Percentiles rank a stretch among this genome's conserved stretches.
Conservation (phyloP, 148 eudicot species). For the Dianthus caryophyllus region DNA sequence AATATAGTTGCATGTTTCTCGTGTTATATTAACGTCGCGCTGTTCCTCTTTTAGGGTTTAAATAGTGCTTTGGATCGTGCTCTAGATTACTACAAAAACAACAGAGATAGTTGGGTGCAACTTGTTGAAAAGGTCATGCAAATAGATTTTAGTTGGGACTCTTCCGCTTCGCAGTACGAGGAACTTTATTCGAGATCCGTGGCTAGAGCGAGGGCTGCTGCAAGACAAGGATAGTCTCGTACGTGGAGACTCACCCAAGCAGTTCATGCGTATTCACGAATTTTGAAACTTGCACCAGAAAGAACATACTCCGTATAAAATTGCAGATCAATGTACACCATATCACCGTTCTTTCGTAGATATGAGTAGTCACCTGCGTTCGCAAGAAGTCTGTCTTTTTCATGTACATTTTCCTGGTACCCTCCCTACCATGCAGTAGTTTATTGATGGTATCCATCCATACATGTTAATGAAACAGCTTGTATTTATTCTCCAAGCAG, state of each 20-base stretch:
- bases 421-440: no score
- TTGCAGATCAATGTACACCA: not conserved
- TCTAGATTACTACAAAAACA: constrained; percentile 41
- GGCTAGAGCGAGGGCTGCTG: constrained; percentile 60
- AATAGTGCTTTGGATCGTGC: constrained; percentile 82
- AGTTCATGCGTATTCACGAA: not conserved
- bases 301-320: no score
- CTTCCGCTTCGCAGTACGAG: constrained; percentile 72
- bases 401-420: not conserved
- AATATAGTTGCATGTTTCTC: not conserved
- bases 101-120: constrained; percentile 56
- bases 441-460: not conserved
- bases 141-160: constrained; percentile 87
- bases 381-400: constrained; percentile 3
- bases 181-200: constrained; percentile 68
- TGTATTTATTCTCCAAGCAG: not conserved
- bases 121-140: constrained; percentile 81
- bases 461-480: not conserved
- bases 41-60: constrained; percentile 42
- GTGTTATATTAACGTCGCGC: not conserved
- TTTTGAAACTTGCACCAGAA: not conserved
- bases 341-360: not conserved
- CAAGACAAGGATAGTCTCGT: constrained; percentile 27
- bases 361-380: not conserved
- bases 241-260: not conserved